Evolutionary conservation across 2,329 filamentous ascomycete genomes (phyloP), one percentile per base, ranked within the genome.

Genomic region (Furcasterigmium sp.): DNA sequence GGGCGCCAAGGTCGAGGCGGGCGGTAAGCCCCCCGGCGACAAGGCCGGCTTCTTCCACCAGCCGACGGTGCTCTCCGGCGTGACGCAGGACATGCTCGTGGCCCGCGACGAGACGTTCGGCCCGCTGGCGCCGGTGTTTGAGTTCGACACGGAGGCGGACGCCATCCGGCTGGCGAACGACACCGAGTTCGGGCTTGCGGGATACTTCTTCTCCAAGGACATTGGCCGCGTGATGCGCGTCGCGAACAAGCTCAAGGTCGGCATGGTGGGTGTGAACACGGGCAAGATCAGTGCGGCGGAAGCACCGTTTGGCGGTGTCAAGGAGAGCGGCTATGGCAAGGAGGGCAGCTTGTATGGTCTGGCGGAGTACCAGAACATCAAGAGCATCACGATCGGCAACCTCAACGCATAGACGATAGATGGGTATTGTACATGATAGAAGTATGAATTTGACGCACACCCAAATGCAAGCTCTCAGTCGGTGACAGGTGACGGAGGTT

Each of bases 81-180:
- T 85, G 73, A 85, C 65, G 13, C 68, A 70, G 49, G 73, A 82
- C 32, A 88, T 87, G 84, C 63, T 73, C 45, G 67, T 88, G 46
- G 76, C 80, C 20, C 68, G 69, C 2, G 84, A 88, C 51, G 84
- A 88, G 61, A 87, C 83, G 0, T 88, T 89, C 53, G 84, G 83
- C 1, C 85, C 84, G 2, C 74, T 88, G 0, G 81, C 83, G 1
- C 83, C 80, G 1, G 59, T 88, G 2, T 86, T 85, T 62, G 68
- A 73, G 13, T 88, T 88, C 57, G 73, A 84, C 25, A 80, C 75
- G 0, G 85, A 89, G 58, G 78, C 81, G 26, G 83, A 89, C 46
- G 84, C 85, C 6, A 73, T 87, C 8, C 67, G 74, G 42, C 64
- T 82, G 43, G 84, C 84, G 2, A 88, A 89, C 56, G 55, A 63